Conservation (phyloP, 129 eudicot genomes). For the Ambrosia trifida region DNA sequence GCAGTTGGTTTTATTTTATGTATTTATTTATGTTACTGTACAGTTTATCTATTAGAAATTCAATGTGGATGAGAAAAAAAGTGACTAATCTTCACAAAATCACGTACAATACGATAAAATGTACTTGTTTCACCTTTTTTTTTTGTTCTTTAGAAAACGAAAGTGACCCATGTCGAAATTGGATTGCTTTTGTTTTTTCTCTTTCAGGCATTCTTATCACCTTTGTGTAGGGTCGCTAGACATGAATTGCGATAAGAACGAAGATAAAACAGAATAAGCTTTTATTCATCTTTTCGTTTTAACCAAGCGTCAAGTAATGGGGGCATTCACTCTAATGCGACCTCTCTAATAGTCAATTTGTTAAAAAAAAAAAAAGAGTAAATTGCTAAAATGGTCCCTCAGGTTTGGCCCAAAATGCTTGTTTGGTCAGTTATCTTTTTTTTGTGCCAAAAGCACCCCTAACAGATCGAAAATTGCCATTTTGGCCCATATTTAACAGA, state of each 20-base stretch:
- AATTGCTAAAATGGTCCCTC: no score
- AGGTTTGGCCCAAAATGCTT: no score
- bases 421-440: no score
- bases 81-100: neutral
- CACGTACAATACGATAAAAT: constrained; percentile 1
- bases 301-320: constrained; percentile 13
- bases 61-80: neutral
- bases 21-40: neutral
- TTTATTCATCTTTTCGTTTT: neutral
- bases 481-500: no score
- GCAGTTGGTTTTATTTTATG: neutral
- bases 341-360: neutral
- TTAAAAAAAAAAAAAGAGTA: neutral
- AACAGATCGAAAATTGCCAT: no score
- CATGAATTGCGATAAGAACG: neutral
- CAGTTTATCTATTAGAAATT: neutral
- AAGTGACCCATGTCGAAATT: neutral
- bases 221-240: constrained; percentile 1
- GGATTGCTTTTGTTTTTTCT: neutral
- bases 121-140: neutral
- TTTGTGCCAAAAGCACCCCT: no score
- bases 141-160: neutral
- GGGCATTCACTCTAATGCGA: neutral
- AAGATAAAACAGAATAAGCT: constrained; percentile 11
- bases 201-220: constrained; percentile 13